phyloP scores from a whole-genome alignment of 1,284 basidiomycete species.

The Cryptococcus maquisensis region DNA sequence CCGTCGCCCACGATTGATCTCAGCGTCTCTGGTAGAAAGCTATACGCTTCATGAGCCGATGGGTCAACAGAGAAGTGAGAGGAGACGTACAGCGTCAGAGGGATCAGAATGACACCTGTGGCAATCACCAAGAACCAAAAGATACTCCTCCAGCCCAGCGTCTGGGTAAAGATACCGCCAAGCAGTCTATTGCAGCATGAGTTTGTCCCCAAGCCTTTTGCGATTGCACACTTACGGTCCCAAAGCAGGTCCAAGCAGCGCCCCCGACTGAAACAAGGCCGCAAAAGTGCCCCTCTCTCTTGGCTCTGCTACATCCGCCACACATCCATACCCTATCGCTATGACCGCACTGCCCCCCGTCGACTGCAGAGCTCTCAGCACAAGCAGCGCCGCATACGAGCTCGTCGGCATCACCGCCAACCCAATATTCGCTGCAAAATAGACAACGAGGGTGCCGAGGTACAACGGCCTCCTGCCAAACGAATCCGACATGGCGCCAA shows the following conservation, averaged over 20 bases:
- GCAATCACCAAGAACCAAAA: conserved; percentile 41
- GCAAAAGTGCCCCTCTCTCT: conserved; percentile 44
- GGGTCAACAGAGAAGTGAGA: neutral
- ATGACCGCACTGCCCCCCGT: conserved; percentile 47
- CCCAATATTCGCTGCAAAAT: conserved; percentile 42
- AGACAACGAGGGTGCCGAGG: conserved; percentile 40
- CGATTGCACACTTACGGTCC: conserved; percentile 10
- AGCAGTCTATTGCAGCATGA: conserved; percentile 16
- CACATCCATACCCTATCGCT: conserved; percentile 42
- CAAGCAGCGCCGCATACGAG: conserved; percentile 41
- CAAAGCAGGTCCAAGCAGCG: conserved; percentile 34
- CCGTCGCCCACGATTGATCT: conserved; percentile 46
- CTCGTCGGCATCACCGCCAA: conserved; percentile 41
- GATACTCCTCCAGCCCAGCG: conserved; percentile 40
- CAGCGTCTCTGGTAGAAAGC: conserved; percentile 39
- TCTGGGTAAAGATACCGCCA: conserved; percentile 29
- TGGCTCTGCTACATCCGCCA: conserved; percentile 45
- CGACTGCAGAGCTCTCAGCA: conserved; percentile 42
- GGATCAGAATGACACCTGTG: conserved; percentile 24
- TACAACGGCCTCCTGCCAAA: conserved; percentile 42
- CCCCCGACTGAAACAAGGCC: conserved; percentile 33
- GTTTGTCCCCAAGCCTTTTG: conserved; percentile 3
- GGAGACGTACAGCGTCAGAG: conserved; percentile 30
- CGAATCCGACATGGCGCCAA: conserved; percentile 40
- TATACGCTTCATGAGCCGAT: neutral